Evolutionary conservation across 345 rosid genomes (phyloP).

Genomic region (Sonneratia alba): DNA sequence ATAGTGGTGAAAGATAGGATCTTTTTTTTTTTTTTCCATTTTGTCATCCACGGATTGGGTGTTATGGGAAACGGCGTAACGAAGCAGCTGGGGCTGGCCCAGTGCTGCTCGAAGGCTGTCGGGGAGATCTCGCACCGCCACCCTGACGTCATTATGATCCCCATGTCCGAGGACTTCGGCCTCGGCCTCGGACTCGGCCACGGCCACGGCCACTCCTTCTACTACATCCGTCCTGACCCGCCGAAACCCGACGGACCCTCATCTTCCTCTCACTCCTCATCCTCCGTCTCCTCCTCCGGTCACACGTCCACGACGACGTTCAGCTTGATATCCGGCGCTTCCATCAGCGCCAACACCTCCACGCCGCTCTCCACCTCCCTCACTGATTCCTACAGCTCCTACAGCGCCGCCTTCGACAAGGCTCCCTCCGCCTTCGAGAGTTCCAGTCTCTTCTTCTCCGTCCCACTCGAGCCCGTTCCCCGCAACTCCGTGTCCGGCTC

Average conservation of each 20-base stretch:
- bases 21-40: background rate
- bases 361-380: constrained; percentile 57
- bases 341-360: constrained; percentile 82
- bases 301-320: constrained; percentile 37
- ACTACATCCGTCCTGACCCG: constrained; percentile 58
- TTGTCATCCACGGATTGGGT: background rate
- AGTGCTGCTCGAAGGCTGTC: constrained; percentile 40
- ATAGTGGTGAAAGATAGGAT: background rate
- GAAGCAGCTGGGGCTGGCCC: constrained; percentile 18
- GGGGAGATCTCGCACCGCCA: constrained; percentile 53
- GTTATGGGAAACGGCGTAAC: constrained; percentile 67
- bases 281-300: constrained; percentile 13
- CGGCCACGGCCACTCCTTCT: constrained; percentile 70
- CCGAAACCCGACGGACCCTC: constrained; percentile 27
- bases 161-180: constrained; percentile 24
- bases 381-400: constrained; percentile 25
- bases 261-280: constrained; percentile 12
- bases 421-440: constrained; percentile 83
- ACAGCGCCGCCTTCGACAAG: constrained; percentile 29
- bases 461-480: constrained; percentile 84
- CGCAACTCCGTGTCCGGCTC: constrained; percentile 33
- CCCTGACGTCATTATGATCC: constrained; percentile 31
- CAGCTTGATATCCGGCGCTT: constrained; percentile 86
- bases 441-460: constrained; percentile 73
- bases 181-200: too few species aligned